Percentiles rank a stretch among this genome's conserved stretches.
Conservation (phyloP, 768 basidiomycete genomes). For the Hebeloma cylindrosporum region DNA sequence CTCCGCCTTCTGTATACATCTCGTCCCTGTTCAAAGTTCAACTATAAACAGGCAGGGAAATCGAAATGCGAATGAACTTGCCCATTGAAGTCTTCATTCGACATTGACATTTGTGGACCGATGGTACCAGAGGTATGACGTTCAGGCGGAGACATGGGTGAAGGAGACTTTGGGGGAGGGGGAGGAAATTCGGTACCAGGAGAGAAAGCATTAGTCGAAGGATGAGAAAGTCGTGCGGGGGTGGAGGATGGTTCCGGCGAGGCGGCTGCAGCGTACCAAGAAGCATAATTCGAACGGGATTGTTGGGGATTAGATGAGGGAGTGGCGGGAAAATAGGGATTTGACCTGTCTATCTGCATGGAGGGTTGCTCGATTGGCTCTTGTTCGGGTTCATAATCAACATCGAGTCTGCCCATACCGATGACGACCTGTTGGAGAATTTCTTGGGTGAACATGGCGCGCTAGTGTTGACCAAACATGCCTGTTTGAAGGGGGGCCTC, state of each 20-base stretch:
- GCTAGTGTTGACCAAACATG: constrained; percentile 54
- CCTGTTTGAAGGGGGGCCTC: constrained; percentile 35
- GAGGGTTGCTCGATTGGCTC: constrained; percentile 3
- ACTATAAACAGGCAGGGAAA: neutral
- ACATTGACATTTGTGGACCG: constrained; percentile 9
- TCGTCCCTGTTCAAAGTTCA: constrained; percentile 18
- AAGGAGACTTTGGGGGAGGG: constrained; percentile 1
- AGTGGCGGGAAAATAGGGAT: constrained; percentile 56
- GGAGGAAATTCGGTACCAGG: constrained; percentile 17
- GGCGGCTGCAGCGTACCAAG: constrained; percentile 23
- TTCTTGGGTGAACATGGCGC: constrained; percentile 74
- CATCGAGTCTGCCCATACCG: constrained; percentile 77
- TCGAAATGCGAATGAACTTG: neutral
- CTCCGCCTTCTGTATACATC: constrained; percentile 30
- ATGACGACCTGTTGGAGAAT: constrained; percentile 85
- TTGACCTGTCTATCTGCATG: constrained; percentile 29
- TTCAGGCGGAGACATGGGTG: neutral
- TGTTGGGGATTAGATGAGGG: constrained; percentile 21
- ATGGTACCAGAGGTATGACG: neutral
- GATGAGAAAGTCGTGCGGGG: constrained; percentile 2
- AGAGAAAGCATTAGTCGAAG: constrained; percentile 4
- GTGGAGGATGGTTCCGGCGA: constrained; percentile 23
- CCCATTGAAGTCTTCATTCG: constrained; percentile 8
- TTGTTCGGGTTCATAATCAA: constrained; percentile 29
- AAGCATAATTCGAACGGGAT: constrained; percentile 16